Evolutionary conservation across 73 alveolate species (phyloP).

Genomic region (Paramecium octaurelia): DNA sequence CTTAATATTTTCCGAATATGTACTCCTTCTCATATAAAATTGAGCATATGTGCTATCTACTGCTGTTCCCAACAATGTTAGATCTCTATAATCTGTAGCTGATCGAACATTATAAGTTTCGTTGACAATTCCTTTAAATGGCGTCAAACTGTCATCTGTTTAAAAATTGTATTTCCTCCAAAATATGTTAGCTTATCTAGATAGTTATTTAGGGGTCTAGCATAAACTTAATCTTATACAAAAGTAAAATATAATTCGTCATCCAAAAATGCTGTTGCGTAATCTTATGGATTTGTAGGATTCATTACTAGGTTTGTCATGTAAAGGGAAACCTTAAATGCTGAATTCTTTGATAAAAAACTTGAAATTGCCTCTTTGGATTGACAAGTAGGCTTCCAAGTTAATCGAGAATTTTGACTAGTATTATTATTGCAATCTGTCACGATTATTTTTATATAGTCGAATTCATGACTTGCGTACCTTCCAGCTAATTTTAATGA

Average conservation of each 20-base stretch:
- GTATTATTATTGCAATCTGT: neutral
- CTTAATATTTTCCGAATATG: neutral
- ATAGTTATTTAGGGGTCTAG: neutral
- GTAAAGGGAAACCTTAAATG: neutral
- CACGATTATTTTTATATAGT: neutral
- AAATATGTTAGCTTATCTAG: neutral
- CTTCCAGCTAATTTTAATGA: neutral
- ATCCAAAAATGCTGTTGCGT: neutral
- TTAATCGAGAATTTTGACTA: neutral
- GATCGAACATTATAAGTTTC: neutral
- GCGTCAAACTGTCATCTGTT: constrained; percentile 19
- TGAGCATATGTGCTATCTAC: neutral
- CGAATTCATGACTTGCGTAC: neutral
- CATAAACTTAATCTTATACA: neutral
- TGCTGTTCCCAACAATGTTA: neutral
- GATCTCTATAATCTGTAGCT: constrained; percentile 7
- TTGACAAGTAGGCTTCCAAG: neutral
- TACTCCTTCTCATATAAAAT: constrained; percentile 1
- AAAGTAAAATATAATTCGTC: constrained; percentile 26
- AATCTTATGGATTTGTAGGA: constrained; percentile 7
- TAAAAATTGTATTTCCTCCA: neutral
- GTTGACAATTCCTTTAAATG: neutral
- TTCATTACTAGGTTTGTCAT: constrained; percentile 30
- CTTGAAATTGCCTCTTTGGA: neutral
- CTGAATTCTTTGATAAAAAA: neutral